Base-by-base conservation (phyloP, 257 asterid species). In the Eucommia ulmoides region DNA sequence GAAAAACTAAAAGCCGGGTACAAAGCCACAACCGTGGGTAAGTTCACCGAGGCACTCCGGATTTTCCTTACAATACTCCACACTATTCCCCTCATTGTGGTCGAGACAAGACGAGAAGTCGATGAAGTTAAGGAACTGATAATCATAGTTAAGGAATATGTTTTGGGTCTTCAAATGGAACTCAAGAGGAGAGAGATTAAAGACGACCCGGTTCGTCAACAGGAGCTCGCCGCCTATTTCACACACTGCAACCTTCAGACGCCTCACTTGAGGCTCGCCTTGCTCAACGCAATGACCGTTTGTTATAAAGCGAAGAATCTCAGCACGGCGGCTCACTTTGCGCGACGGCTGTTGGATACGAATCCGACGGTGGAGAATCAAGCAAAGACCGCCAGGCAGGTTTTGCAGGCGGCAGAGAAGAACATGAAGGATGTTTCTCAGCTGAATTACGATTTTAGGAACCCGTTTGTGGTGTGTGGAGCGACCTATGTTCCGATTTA, bases 221-320 rank as follows among this genome's bases (percentile, higher is more conserved):
- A 83, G 65, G 97, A 87, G 59, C 72, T 87, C n/a, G 93, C 94
- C 8, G 94, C 97, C 21, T 87, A 83, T 54, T 87, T 87, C 55
- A 87, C 97, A 15, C 94, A 87, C 49, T 87, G 94, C 26, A 83
- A 64, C 62, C 81, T 83, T 49, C 93, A 83, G 70, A 56, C 62
- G 54, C 93, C 96, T 1, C 97, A 87, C 75, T 49, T 51, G 53
- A 71, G 97, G 41, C 93, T 87, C 5, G 94, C 88, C 3, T 61
- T 87, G 35, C 7, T 44, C 65, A 83, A 67, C 19, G 97, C 94
- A 1, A 73, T 83, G 93, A 60, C 67, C 22, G 70, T 76, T 24
- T 76, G 84, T 76, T 83, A 41, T 55, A 87, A 74, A 56, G 81
- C 81, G 0, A 61, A 65, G 20, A 87, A 78, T 55, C 56, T 78